phyloP scores from a whole-genome alignment of 2,329 filamentous ascomycete species.

The Talaromyces pinophilus region DNA sequence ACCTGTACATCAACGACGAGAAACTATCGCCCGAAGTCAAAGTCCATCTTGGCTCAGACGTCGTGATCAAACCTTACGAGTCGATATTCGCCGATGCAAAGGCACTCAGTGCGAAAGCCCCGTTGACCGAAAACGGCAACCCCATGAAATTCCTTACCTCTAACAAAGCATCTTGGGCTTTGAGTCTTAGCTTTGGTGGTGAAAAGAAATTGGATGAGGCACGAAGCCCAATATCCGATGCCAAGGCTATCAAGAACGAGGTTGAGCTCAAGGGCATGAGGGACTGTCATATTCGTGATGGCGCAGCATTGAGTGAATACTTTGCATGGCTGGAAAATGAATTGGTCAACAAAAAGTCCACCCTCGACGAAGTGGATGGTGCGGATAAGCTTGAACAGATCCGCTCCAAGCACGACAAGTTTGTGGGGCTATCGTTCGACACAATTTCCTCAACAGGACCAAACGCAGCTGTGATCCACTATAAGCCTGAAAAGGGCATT shows the following conservation, averaged over 20 bases:
- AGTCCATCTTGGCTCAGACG: conserved; percentile 67
- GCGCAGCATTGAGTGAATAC: conserved; percentile 84
- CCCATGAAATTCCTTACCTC: conserved; percentile 75
- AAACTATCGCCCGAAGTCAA: conserved; percentile 72
- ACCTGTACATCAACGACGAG: conserved; percentile 78
- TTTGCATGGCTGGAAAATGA: conserved; percentile 97
- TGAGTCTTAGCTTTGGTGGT: conserved; percentile 82
- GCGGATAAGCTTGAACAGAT: conserved; percentile 81
- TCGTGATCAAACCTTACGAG: conserved; percentile 78
- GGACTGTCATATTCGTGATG: conserved; percentile 88
- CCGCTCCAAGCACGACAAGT: conserved; percentile 65
- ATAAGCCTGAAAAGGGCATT: conserved; percentile 79
- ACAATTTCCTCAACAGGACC: conserved; percentile 94
- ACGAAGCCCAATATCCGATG: conserved; percentile 82
- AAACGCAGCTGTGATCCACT: conserved; percentile 94
- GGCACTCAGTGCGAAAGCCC: conserved; percentile 55
- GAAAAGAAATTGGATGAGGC: conserved; percentile 82
- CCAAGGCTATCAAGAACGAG: conserved; percentile 93
- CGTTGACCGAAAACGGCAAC: conserved; percentile 42
- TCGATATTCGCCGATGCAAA: conserved; percentile 78
- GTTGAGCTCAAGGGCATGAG: conserved; percentile 90
- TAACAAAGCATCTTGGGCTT: conserved; percentile 87
- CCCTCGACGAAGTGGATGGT: conserved; percentile 84
- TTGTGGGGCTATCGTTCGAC: conserved; percentile 87
- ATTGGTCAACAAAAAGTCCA: conserved; percentile 69